Conservation (phyloP, 169 alveolate genomes). For the Babesia divergens region DNA sequence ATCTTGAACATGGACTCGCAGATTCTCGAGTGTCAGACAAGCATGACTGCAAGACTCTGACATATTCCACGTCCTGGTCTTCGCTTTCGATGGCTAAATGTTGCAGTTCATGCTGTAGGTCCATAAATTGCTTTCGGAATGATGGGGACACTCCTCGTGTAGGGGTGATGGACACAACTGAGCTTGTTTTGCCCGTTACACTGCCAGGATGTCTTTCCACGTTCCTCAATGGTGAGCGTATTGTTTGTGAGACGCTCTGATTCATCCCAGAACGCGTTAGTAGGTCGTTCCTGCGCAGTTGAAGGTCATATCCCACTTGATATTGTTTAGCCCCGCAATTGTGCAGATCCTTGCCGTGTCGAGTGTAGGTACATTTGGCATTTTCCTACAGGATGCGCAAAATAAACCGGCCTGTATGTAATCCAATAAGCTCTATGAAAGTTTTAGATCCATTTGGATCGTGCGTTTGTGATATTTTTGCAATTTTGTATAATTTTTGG, state of each 20-base stretch:
- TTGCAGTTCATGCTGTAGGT: slow-evolving; percentile 1
- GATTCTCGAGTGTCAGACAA: slow-evolving; percentile 11
- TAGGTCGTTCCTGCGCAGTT: not conserved
- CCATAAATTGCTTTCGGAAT: not conserved
- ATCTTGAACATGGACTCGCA: slow-evolving; percentile 11
- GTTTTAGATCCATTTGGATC: too few relatives aligned
- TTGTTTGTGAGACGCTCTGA: not conserved
- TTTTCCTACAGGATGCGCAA: too few relatives aligned
- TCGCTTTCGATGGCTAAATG: not conserved
- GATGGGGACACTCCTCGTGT: slow-evolving; percentile 16
- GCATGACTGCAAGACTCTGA: slow-evolving; percentile 21
- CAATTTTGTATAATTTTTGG: not conserved
- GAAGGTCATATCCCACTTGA: too few relatives aligned
- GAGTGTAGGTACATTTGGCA: too few relatives aligned
- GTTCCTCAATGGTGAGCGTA: not conserved
- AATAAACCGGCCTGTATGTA: too few relatives aligned
- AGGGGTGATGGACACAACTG: slow-evolving; percentile 12
- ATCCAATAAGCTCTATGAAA: too few relatives aligned
- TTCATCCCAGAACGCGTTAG: not conserved
- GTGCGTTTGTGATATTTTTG: not conserved
- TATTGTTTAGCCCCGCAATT: too few relatives aligned
- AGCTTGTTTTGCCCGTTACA: slow-evolving; percentile 6
- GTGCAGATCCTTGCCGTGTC: too few relatives aligned
- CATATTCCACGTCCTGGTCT: not conserved
- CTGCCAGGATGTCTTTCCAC: not conserved